Conservation (phyloP, 345 rosid genomes). For the Gossypium longicalyx region DNA sequence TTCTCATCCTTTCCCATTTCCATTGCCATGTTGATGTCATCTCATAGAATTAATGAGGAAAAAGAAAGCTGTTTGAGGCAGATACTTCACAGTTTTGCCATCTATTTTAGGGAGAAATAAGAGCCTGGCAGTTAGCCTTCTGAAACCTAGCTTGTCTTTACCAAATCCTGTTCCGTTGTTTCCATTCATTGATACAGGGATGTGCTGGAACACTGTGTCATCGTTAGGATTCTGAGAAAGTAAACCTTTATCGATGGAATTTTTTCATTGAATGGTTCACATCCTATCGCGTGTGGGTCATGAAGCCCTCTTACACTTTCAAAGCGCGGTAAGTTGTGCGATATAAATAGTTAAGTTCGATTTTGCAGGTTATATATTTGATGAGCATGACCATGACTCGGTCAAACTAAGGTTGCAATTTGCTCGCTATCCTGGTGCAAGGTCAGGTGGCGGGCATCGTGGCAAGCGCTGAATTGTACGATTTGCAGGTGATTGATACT, state of each 20-base stretch:
- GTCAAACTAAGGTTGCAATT: slow-evolving; percentile 61
- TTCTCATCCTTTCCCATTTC: background rate
- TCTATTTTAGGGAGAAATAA: background rate
- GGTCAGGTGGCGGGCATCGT: slow-evolving; percentile 69
- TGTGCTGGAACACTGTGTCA: background rate
- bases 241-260: slow-evolving; percentile 12
- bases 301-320: slow-evolving; percentile 25
- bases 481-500: slow-evolving; percentile 40
- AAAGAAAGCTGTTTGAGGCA: background rate
- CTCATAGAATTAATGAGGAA: background rate
- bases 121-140: slow-evolving; percentile 6
- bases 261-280: slow-evolving; percentile 11
- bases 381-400: slow-evolving; percentile 64
- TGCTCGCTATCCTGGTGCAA: slow-evolving; percentile 76
- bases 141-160: slow-evolving; percentile 12
- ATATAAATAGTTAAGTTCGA: slow-evolving; percentile 44
- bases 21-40: slow-evolving; percentile 4
- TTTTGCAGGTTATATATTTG: slow-evolving; percentile 75
- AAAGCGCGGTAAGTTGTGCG: slow-evolving; percentile 26
- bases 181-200: slow-evolving; percentile 5
- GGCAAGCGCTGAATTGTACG: slow-evolving; percentile 50
- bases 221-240: slow-evolving; percentile 12
- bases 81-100: background rate
- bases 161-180: background rate
- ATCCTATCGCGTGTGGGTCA: slow-evolving; percentile 20